These are phyloP conservation scores for Apodospora peruviana DNA, from an alignment of 495 filamentous ascomycete species.

Conservation along the genomic window DNA sequence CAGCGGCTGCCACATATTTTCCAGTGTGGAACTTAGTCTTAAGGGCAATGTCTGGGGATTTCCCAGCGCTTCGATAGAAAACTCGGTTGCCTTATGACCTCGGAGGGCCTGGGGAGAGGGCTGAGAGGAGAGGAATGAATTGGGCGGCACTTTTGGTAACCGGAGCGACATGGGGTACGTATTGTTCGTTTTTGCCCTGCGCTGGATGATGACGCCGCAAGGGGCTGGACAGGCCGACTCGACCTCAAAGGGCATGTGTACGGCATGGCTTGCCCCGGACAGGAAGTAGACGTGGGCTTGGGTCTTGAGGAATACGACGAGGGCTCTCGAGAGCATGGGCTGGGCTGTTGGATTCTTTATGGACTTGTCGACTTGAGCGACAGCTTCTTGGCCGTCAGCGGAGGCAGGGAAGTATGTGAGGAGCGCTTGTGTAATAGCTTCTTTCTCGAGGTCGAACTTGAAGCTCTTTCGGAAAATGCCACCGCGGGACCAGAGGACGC, in stretches of 20 bases:
- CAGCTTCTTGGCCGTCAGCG: conserved; percentile 28
- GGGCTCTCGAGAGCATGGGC: conserved; percentile 51
- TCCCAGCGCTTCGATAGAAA: conserved; percentile 47
- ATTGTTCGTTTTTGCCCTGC: conserved; percentile 49
- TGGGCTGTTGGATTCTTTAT: conserved; percentile 11
- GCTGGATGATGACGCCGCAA: conserved; percentile 75
- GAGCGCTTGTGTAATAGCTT: conserved; percentile 75
- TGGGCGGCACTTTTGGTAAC: conserved; percentile 60
- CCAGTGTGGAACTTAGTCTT: conserved; percentile 36
- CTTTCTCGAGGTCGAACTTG: conserved; percentile 78
- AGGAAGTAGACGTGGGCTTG: conserved; percentile 93
- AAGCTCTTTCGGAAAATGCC: conserved; percentile 82
- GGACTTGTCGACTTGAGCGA: neutral
- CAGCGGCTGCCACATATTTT: conserved; percentile 44
- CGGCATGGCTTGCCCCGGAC: conserved; percentile 79
- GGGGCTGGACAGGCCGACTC: conserved; percentile 80
- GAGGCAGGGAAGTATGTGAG: conserved; percentile 71
- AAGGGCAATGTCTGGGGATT: conserved; percentile 44
- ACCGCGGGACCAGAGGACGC: conserved; percentile 88
- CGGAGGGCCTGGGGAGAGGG: conserved; percentile 40
- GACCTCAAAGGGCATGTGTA: conserved; percentile 92
- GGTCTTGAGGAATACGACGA: conserved; percentile 88
- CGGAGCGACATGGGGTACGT: conserved; percentile 38
- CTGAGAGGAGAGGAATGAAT: conserved; percentile 71
- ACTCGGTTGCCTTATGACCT: conserved; percentile 42